Evolutionary conservation across 1,284 basidiomycete genomes (phyloP).

Genomic region (Leccinum griseonigrum): DNA sequence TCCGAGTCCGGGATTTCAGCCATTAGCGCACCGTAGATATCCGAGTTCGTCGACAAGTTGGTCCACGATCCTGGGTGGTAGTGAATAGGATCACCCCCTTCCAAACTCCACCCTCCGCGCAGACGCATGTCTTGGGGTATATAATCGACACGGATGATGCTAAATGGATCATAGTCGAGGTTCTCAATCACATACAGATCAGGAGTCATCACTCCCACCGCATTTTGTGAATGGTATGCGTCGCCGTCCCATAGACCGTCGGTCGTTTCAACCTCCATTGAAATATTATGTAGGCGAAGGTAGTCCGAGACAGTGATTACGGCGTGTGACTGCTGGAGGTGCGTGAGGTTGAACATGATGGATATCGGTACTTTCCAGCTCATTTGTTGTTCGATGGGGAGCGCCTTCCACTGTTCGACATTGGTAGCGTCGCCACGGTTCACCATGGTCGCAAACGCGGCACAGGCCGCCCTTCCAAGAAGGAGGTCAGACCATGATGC

Average conservation of each 20-base stretch:
- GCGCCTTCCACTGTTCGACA: conserved; percentile 38
- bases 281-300: conserved; percentile 39
- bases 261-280: conserved; percentile 32
- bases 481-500: not conserved
- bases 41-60: conserved; percentile 13
- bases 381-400: conserved; percentile 42
- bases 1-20: conserved; percentile 12
- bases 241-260: conserved; percentile 39
- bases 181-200: conserved; percentile 38
- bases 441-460: conserved; percentile 38
- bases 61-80: conserved; percentile 27
- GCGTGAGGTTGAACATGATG: conserved; percentile 47
- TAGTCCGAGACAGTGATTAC: conserved; percentile 44
- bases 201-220: conserved; percentile 13
- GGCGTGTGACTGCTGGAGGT: conserved; percentile 37
- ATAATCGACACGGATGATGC: conserved; percentile 36
- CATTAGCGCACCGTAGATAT: conserved; percentile 19
- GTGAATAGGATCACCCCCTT: conserved; percentile 17
- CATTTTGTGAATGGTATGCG: conserved; percentile 23
- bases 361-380: conserved; percentile 39
- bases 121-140: conserved; percentile 32
- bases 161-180: conserved; percentile 36
- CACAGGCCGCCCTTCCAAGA: conserved; percentile 27
- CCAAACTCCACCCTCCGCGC: conserved; percentile 29
- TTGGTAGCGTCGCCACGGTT: conserved; percentile 38